Evolutionary conservation across 2,329 filamentous ascomycete species (phyloP).

Genomic region (Talaromyces atroroseus): DNA sequence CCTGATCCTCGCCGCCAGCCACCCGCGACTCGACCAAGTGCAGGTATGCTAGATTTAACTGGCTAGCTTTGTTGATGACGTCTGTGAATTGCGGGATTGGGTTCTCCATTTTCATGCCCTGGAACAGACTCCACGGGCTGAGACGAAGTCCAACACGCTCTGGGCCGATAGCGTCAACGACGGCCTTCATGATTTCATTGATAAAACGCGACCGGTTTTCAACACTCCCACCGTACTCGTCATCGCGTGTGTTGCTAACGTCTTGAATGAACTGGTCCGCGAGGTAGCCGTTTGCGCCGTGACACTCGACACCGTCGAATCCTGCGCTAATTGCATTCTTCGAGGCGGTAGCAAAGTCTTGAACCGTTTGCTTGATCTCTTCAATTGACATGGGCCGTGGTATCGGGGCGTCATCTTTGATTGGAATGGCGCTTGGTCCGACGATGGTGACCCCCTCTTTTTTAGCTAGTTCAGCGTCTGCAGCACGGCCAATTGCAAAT

Average conservation of each 20-base stretch:
- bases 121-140: constrained; percentile 31
- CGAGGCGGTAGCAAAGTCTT: constrained; percentile 39
- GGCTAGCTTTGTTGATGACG: constrained; percentile 1
- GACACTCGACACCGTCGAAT: constrained; percentile 47
- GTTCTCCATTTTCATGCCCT: constrained; percentile 39
- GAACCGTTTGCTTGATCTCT: constrained; percentile 37
- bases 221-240: constrained; percentile 45
- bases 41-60: constrained; percentile 3
- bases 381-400: constrained; percentile 26
- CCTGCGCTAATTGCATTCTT: constrained; percentile 49
- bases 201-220: constrained; percentile 48
- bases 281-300: constrained; percentile 45
- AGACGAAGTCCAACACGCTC: constrained; percentile 41
- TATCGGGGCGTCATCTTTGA: constrained; percentile 26
- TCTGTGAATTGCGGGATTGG: constrained; percentile 9
- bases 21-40: constrained; percentile 12
- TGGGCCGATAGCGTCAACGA: constrained; percentile 38
- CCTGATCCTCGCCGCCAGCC: not conserved
- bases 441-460: constrained; percentile 27
- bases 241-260: constrained; percentile 42
- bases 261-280: constrained; percentile 47
- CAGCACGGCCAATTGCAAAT: constrained; percentile 54
- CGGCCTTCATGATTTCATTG: constrained; percentile 43
- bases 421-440: constrained; percentile 37
- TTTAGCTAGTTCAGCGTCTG: constrained; percentile 31